A percentile compares a stretch with the other conserved stretches of the same genome.
Evolutionary conservation across 2,329 filamentous ascomycete species (phyloP).

Genomic region (Beauveria asiatica): DNA sequence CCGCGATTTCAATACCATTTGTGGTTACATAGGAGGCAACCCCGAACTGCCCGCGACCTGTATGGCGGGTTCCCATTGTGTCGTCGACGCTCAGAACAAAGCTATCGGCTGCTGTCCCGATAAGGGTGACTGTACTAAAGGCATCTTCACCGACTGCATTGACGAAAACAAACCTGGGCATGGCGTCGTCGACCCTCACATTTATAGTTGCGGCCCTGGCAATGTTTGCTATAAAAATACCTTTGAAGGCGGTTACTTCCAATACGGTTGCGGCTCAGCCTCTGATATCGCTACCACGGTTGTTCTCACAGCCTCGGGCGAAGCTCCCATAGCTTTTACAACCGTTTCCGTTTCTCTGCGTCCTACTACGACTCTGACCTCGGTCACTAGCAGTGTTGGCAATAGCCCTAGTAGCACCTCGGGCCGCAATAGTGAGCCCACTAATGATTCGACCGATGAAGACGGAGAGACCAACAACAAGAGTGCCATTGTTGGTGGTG

Average conservation of each 20-base stretch:
- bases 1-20: slow-evolving; percentile 44
- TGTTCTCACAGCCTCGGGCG: slow-evolving; percentile 35
- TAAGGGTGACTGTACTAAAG: slow-evolving; percentile 39
- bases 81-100: slow-evolving; percentile 38
- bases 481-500: slow-evolving; percentile 46
- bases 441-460: neutral
- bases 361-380: slow-evolving; percentile 9
- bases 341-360: slow-evolving; percentile 27
- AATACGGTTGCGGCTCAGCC: slow-evolving; percentile 47
- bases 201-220: slow-evolving; percentile 44
- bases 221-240: slow-evolving; percentile 47
- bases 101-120: slow-evolving; percentile 51
- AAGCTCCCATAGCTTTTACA: slow-evolving; percentile 25
- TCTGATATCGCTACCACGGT: slow-evolving; percentile 42
- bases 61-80: slow-evolving; percentile 49
- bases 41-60: slow-evolving; percentile 47
- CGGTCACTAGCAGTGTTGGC: slow-evolving; percentile 13
- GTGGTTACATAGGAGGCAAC: slow-evolving; percentile 48
- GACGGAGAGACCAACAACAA: slow-evolving; percentile 25
- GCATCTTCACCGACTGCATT: slow-evolving; percentile 50
- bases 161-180: slow-evolving; percentile 42
- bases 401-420: neutral
- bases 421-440: neutral
- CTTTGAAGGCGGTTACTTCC: slow-evolving; percentile 46
- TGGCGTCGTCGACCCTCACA: slow-evolving; percentile 45